Percentiles rank a stretch among this genome's conserved stretches.
These are phyloP conservation scores for Davidsoniella australis DNA, from an alignment of 2,329 filamentous ascomycete genomes.

Conservation along the genomic window DNA sequence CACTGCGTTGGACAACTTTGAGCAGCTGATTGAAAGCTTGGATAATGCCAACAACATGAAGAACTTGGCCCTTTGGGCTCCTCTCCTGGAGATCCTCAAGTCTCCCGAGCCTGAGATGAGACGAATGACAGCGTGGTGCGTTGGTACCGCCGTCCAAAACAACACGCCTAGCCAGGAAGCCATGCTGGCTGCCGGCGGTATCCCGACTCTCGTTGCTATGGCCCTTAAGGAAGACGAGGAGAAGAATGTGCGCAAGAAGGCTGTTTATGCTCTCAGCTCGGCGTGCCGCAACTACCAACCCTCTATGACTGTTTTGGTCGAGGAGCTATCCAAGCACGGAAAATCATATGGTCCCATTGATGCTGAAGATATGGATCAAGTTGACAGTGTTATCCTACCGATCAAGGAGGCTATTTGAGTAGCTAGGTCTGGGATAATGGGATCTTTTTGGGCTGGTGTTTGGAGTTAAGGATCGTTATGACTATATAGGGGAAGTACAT, in stretches of 20 bases:
- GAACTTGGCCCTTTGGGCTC: conserved; percentile 62
- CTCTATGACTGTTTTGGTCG: conserved; percentile 51
- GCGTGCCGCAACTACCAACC: conserved; percentile 81
- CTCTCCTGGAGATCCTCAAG: conserved; percentile 53
- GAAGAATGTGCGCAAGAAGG: conserved; percentile 61
- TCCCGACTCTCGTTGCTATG: conserved; percentile 52
- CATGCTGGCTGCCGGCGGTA: conserved; percentile 42
- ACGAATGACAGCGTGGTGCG: conserved; percentile 81
- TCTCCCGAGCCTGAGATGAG: conserved; percentile 56
- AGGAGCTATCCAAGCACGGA: conserved; percentile 40
- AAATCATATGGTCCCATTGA: conserved; percentile 47
- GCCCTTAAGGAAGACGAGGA: conserved; percentile 41
- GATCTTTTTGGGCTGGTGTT: not conserved
- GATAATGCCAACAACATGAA: conserved; percentile 96
- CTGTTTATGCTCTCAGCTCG: conserved; percentile 74
- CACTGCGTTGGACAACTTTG: conserved; percentile 83
- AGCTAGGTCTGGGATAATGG: not conserved
- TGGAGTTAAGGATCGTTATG: not conserved
- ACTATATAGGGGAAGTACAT: too few species aligned
- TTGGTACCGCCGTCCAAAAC: conserved; percentile 92
- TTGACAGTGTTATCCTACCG: conserved; percentile 56
- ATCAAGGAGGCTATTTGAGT: conserved; percentile 23
- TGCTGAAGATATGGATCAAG: conserved; percentile 70
- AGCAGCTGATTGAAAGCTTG: conserved; percentile 77
- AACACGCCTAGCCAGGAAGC: conserved; percentile 73